Base-by-base conservation (phyloP, 2,329 filamentous ascomycete species). In the Colletotrichum gigasporum region DNA sequence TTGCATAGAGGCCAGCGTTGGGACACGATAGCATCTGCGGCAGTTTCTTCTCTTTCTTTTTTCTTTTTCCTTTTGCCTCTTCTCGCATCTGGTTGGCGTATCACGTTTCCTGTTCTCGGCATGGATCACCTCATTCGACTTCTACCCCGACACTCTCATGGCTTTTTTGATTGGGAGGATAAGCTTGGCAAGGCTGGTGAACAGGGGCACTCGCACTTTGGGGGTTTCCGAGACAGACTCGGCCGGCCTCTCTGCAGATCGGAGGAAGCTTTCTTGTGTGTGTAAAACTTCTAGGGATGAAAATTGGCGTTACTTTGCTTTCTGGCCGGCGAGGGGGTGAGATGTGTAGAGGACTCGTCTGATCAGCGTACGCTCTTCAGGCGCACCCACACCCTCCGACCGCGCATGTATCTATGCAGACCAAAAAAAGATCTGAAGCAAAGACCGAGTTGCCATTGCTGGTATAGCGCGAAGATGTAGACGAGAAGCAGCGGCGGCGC, bases 281-380 rank as follows among this genome's bases (percentile, higher is more conserved):
- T 64, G 61, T 64, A 61, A 47, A 41, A 64, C 45, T 20, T 54
- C 42, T 54, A 64, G 61, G 61, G 61, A 56, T 44, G 48, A 64
- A 41, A 34, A 53, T 48, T 47, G 61, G 61, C 61, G 61, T 64
- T 61, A 28, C 10, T 44, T 44, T 53, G 50, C 57, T 41, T 61
- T 61, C 26, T 14, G 39, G 34, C 20, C 61, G 61, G 56, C 34
- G 47, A 28, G 39, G 56, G 55, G 47, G 6, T n/a, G 28, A 34
- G 47, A 54, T 42, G 22, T 41, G 58, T 18, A 20, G 45, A 18
- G 39, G 16, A 18, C 24, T 35, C 51, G 44, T 20, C 47, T 42
- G 60, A 52, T 32, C 45, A 45, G 60, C 60, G 7, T 11, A 52
- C n/a, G 48, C 61, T 48, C 20, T 42, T 53, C 39, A 48, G 48